phyloP scores from a whole-genome alignment of 176 grass and related monocot genomes.

The Hordeum marinum region DNA sequence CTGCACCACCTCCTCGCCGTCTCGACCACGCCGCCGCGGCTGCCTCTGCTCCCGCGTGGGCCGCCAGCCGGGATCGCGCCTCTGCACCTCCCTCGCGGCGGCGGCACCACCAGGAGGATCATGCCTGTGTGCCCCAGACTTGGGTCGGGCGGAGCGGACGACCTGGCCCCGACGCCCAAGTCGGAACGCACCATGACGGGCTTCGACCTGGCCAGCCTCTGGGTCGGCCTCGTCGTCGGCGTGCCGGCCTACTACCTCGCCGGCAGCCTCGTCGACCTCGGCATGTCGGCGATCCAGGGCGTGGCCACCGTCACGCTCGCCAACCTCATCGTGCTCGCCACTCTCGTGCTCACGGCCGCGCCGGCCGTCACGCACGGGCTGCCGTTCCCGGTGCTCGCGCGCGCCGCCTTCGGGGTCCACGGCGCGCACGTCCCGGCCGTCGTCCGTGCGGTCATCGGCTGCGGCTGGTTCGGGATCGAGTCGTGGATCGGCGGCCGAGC shows the following conservation, averaged over 20 bases:
- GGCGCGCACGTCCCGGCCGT: background rate
- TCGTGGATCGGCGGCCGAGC: constrained; percentile 7
- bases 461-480: constrained; percentile 15
- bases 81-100: background rate
- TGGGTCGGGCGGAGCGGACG: background rate
- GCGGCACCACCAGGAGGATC: background rate
- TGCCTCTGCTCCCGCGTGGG: background rate
- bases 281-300: background rate
- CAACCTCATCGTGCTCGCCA: background rate
- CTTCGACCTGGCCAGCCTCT: constrained; percentile 15
- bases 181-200: background rate
- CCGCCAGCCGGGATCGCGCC: background rate
- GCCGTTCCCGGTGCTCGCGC: constrained; percentile 2
- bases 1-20: background rate
- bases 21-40: background rate
- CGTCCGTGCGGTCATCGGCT: constrained; percentile 5
- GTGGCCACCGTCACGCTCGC: background rate
- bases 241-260: constrained; percentile 1
- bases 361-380: background rate
- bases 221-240: constrained; percentile 7
- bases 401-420: background rate
- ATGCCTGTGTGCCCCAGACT: background rate
- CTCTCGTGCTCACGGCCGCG: constrained; percentile 4
- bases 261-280: constrained; percentile 8
- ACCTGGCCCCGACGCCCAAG: constrained; percentile 1